Conservation (phyloP, 2,329 filamentous ascomycete species). For the Stemphylium lycopersici region DNA sequence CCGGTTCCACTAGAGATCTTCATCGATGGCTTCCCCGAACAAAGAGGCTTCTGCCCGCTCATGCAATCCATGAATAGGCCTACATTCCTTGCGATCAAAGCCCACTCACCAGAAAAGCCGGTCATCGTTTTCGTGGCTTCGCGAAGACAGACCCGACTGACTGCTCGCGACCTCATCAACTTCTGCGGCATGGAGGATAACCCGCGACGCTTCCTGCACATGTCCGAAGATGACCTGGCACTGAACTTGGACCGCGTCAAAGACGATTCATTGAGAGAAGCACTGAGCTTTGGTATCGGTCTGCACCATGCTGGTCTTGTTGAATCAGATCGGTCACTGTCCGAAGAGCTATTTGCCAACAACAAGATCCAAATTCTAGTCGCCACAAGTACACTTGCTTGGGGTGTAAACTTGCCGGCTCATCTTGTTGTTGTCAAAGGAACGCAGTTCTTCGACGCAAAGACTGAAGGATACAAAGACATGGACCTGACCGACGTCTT, state of each 20-base stretch:
- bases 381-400: slow-evolving; percentile 93
- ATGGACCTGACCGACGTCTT: slow-evolving; percentile 98
- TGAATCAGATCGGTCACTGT: slow-evolving; percentile 87
- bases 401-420: slow-evolving; percentile 97
- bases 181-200: slow-evolving; percentile 99
- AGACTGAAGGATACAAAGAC: slow-evolving; percentile 96
- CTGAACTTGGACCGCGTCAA: slow-evolving; percentile 88
- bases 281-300: slow-evolving; percentile 96
- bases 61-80: slow-evolving; percentile 99
- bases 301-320: slow-evolving; percentile 96
- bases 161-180: slow-evolving; percentile 95
- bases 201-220: slow-evolving; percentile 86
- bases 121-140: slow-evolving; percentile 99
- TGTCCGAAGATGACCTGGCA: slow-evolving; percentile 93
- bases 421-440: slow-evolving; percentile 98
- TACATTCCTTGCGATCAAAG: slow-evolving; percentile 95
- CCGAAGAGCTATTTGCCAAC: slow-evolving; percentile 93
- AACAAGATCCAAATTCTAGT: slow-evolving; percentile 98
- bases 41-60: slow-evolving; percentile 91
- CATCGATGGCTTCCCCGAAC: slow-evolving; percentile 96
- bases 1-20: slow-evolving; percentile 95
- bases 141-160: slow-evolving; percentile 89
- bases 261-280: slow-evolving; percentile 88
- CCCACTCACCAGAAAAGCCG: slow-evolving; percentile 92
- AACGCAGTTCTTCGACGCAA: slow-evolving; percentile 97